Evolutionary conservation across 768 basidiomycete species (phyloP).

Genomic region (Mycena sanguinolenta): DNA sequence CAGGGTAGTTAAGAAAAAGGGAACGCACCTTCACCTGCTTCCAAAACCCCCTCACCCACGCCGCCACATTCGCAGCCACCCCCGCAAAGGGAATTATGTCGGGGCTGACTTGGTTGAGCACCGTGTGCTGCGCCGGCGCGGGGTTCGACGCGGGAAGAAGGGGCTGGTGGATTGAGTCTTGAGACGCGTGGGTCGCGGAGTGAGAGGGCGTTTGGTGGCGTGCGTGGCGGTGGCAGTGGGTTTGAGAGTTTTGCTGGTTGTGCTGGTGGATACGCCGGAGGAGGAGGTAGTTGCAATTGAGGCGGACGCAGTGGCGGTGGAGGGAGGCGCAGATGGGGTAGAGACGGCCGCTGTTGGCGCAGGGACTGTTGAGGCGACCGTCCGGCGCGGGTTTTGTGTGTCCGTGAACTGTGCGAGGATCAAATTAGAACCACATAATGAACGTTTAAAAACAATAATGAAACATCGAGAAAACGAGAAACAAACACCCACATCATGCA

Average conservation of each 20-base stretch:
- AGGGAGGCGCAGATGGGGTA: not conserved
- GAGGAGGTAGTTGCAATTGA: not conserved
- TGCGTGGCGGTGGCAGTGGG: not conserved
- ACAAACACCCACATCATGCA: slow-evolving; percentile 67
- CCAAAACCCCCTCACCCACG: slow-evolving; percentile 28
- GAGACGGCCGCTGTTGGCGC: not conserved
- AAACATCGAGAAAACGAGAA: no score
- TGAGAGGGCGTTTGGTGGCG: slow-evolving; percentile 10
- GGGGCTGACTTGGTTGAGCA: slow-evolving; percentile 29
- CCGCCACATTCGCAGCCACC: slow-evolving; percentile 38
- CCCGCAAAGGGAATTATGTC: slow-evolving; percentile 57
- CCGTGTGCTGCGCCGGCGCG: no score
- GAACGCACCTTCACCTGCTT: not conserved
- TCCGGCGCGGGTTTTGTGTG: slow-evolving; percentile 47
- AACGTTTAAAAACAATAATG: not conserved
- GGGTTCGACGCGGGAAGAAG: slow-evolving; percentile 55
- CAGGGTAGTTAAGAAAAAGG: not conserved
- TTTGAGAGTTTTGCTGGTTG: not conserved
- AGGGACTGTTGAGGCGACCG: slow-evolving; percentile 27
- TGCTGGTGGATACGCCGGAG: not conserved
- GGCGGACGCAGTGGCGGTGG: not conserved
- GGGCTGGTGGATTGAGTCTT: slow-evolving; percentile 41
- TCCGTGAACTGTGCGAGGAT: slow-evolving; percentile 35
- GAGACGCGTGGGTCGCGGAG: not conserved
- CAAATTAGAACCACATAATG: no score